Evolutionary conservation across 139 green algal species (phyloP), one percentile per base, ranked within the genome.

Genomic region (Coelastrella sp.): DNA sequence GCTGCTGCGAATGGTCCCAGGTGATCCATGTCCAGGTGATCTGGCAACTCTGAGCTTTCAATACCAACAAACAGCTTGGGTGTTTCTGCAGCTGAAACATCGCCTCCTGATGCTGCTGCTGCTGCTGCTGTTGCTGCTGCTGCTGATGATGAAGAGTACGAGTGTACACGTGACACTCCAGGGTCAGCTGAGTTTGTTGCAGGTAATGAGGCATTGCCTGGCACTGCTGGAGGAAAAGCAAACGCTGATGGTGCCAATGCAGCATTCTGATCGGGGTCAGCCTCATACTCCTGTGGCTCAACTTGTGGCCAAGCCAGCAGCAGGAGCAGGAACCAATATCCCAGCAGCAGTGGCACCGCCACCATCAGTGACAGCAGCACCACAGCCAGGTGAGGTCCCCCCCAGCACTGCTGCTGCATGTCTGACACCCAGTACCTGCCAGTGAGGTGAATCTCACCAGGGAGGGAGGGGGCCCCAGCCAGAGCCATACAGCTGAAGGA

Each of bases 341-440:
- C 69, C n/a, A 63, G 41, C n/a, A 79, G 41, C 69, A 79, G n/a
- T 13, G 48, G 69, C n/a, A 79, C n/a, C 5, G 38, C 67, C 25
- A 53, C 30, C 8, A 79, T 7, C 11, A 62, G n/a, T 11, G 69
- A 30, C 27, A 79, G 34, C 7, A 79, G n/a, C n/a, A 62, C 69
- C n/a, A 79, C 69, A n/a, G 69, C 43, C 38, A 62, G 41, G n/a
- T 79, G 69, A 4, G 25, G 2, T 9, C 69, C 69, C n/a, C 11
- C 23, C 69, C 69, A 79, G n/a, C 69, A 79, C 69, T 79, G 69
- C 41, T 63, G 41, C 69, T 79, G 69, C 69, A 79, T 79, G 11
- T 79, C 73, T 2, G 73, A 50, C 32, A 81, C 73, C 73, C 73
- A 81, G 34, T 68, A 81, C 17, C 9, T 81, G 50, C 73, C 73